Conservation (phyloP, 768 basidiomycete genomes). For the Suillus weaverae region DNA sequence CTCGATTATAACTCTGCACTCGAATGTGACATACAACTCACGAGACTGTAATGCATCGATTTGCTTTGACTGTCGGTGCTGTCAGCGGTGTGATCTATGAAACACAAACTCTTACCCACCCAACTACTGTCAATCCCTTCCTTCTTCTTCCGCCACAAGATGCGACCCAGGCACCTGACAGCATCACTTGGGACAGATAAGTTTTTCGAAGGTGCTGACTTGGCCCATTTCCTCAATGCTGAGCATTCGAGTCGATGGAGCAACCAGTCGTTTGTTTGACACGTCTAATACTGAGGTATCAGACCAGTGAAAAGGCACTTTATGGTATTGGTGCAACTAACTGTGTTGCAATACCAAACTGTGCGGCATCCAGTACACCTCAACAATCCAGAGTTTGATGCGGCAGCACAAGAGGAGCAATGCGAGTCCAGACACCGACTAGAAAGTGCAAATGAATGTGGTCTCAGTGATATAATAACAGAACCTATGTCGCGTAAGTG, state of each 20-base stretch:
- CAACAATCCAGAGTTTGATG: constrained; percentile 45
- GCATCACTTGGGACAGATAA: constrained; percentile 69
- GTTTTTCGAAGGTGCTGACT: constrained; percentile 47
- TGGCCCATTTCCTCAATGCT: constrained; percentile 61
- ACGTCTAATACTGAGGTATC: constrained; percentile 41
- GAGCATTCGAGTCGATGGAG: constrained; percentile 78
- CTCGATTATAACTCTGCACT: constrained; percentile 1
- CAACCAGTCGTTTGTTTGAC: constrained; percentile 74
- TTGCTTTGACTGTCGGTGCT: constrained; percentile 50
- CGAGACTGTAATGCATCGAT: constrained; percentile 76
- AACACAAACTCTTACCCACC: constrained; percentile 42
- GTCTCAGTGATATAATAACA: constrained; percentile 54
- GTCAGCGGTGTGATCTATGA: constrained; percentile 3
- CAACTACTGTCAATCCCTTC: constrained; percentile 53
- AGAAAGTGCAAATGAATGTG: constrained; percentile 66
- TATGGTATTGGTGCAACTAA: constrained; percentile 36
- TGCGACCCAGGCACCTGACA: constrained; percentile 73
- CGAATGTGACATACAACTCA: constrained; percentile 36
- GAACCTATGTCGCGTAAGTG: constrained; percentile 46
- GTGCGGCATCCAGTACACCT: constrained; percentile 74
- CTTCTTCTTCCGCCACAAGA: constrained; percentile 66
- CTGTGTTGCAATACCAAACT: constrained; percentile 74
- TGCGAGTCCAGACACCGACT: constrained; percentile 55
- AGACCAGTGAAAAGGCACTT: constrained; percentile 1
- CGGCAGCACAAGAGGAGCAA: constrained; percentile 69